Conservation (phyloP, 495 filamentous ascomycete species). For the Hypoxylon fragiforme region DNA sequence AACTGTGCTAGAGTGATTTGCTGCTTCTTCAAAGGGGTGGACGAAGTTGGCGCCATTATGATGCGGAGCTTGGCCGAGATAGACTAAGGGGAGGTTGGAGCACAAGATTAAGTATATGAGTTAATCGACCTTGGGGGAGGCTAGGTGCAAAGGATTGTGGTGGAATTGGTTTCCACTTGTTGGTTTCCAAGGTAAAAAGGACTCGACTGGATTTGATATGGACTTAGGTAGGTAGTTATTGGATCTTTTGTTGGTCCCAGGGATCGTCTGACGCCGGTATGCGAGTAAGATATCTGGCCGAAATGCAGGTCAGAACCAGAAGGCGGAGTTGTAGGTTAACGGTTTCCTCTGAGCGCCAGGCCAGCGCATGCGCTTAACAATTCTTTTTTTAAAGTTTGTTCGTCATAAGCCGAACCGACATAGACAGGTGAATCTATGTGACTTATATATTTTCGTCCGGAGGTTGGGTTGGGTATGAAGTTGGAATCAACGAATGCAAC, state of each 20-base stretch:
- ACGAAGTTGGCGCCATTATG: constrained; percentile 47
- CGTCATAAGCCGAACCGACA: constrained; percentile 21
- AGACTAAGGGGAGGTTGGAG: background rate
- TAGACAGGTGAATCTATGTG: constrained; percentile 3
- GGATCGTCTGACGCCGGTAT: constrained; percentile 13
- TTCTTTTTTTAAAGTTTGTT: constrained; percentile 18
- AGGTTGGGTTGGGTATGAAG: background rate
- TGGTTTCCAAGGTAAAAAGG: too few species aligned
- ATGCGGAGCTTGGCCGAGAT: constrained; percentile 4
- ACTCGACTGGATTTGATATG: background rate
- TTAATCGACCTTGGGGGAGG: background rate
- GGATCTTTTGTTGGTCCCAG: constrained; percentile 3
- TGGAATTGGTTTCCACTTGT: too few species aligned
- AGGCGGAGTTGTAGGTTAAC: constrained; percentile 10
- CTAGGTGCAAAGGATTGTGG: background rate
- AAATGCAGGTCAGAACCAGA: constrained; percentile 19
- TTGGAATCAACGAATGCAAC: constrained; percentile 10
- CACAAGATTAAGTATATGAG: background rate
- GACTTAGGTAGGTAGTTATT: constrained; percentile 17
- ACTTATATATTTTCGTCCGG: constrained; percentile 23
- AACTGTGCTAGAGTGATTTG: constrained; percentile 83
- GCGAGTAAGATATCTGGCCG: constrained; percentile 25
- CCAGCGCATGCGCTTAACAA: constrained; percentile 18
- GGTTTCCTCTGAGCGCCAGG: constrained; percentile 17
- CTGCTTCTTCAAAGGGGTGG: constrained; percentile 59